These are phyloP conservation scores for Salvia hispanica DNA, from an alignment of 257 asterid genomes.

Conservation along the genomic window DNA sequence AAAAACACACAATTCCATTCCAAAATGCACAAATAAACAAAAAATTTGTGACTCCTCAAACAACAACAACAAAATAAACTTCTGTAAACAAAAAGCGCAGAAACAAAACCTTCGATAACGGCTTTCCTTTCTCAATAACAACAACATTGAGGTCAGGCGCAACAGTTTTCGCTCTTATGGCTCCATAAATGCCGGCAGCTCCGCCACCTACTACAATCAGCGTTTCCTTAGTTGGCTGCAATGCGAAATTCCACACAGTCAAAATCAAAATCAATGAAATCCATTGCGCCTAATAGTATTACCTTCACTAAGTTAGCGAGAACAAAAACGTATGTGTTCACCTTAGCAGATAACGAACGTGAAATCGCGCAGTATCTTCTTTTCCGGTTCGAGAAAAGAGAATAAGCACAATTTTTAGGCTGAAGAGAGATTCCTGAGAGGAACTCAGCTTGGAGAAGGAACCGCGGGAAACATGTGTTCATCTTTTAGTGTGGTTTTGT, in stretches of 20 bases:
- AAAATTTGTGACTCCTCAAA: background rate
- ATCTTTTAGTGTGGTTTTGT: conserved; percentile 24
- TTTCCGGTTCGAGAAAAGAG: conserved; percentile 35
- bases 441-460: conserved; percentile 34
- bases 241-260: conserved; percentile 23
- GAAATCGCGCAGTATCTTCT: conserved; percentile 46
- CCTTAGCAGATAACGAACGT: conserved; percentile 52
- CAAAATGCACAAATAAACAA: background rate
- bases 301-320: background rate
- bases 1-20: conserved; percentile 26
- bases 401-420: conserved; percentile 28
- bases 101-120: conserved; percentile 73
- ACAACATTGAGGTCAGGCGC: conserved; percentile 78
- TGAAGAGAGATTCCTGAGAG: conserved; percentile 36
- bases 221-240: conserved; percentile 60
- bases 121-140: conserved; percentile 84
- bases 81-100: conserved; percentile 1
- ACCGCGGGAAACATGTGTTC: conserved; percentile 46
- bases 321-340: background rate
- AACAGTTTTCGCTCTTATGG: conserved; percentile 85
- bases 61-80: conserved; percentile 6
- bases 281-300: background rate
- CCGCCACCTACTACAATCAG: conserved; percentile 92
- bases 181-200: conserved; percentile 95
- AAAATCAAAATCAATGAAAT: conserved; percentile 5